Conservation (phyloP, 305 asterid genomes). For the Withania somnifera region DNA sequence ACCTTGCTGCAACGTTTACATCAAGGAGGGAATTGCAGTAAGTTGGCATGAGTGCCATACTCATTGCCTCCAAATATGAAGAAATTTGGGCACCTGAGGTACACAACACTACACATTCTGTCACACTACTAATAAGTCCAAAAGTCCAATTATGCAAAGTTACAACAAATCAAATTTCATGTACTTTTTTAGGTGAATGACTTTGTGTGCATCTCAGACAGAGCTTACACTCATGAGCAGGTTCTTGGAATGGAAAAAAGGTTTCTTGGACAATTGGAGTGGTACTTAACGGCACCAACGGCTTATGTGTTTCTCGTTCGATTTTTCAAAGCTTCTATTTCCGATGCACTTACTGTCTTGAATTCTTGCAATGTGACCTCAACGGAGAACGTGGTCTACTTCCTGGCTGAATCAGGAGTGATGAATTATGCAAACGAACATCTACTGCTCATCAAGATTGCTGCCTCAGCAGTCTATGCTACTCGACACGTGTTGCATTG, state of each 20-base stretch:
- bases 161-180: not conserved
- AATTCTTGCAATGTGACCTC: conserved; percentile 1
- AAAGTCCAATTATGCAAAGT: not conserved
- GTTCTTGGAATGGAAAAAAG: conserved; percentile 73
- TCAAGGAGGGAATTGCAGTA: conserved; percentile 67
- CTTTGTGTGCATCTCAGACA: conserved; percentile 60
- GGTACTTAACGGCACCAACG: conserved; percentile 84
- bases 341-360: conserved; percentile 19
- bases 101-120: no score
- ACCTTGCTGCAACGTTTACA: conserved; percentile 33
- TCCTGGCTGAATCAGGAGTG: conserved; percentile 69
- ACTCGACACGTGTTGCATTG: conserved; percentile 49
- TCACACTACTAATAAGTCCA: not conserved
- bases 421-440: conserved; percentile 55
- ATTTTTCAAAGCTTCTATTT: conserved; percentile 65
- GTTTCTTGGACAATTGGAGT: conserved; percentile 55
- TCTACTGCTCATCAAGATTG: conserved; percentile 67
- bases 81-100: conserved; percentile 99
- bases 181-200: conserved; percentile 43
- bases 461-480: conserved; percentile 89
- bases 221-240: conserved; percentile 44
- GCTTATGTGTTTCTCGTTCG: conserved; percentile 81
- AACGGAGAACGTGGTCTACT: conserved; percentile 65
- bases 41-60: conserved; percentile 73
- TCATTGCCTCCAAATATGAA: conserved; percentile 83